Conservation (phyloP, 495 filamentous ascomycete genomes). For the Penicillium psychrofluorescens region DNA sequence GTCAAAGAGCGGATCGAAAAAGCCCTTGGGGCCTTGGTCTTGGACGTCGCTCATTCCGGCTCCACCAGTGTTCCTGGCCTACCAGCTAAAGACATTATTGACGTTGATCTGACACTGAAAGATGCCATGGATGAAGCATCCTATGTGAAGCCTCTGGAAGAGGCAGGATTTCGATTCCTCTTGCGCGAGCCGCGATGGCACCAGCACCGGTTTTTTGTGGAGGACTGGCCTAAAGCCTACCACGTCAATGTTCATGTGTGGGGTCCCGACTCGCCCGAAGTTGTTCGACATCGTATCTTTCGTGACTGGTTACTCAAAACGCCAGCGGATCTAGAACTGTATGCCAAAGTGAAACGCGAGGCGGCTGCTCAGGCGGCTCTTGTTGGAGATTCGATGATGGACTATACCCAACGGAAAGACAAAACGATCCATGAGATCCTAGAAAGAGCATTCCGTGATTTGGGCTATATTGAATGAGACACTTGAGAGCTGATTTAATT, state of each 20-base stretch:
- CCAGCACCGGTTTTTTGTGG: slow-evolving; percentile 37
- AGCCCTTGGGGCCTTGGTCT: slow-evolving; percentile 17
- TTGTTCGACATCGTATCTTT: slow-evolving; percentile 36
- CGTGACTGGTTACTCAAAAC: slow-evolving; percentile 36
- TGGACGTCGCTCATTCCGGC: slow-evolving; percentile 35
- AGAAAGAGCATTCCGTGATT: slow-evolving; percentile 24
- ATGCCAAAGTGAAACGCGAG: slow-evolving; percentile 32
- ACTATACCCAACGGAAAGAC: slow-evolving; percentile 37
- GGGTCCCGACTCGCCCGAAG: slow-evolving; percentile 33
- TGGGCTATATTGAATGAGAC: slow-evolving; percentile 13
- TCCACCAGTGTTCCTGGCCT: slow-evolving; percentile 45
- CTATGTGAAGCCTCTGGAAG: slow-evolving; percentile 37
- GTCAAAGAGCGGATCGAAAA: slow-evolving; percentile 22
- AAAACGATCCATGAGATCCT: slow-evolving; percentile 32
- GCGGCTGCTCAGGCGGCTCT: slow-evolving; percentile 17
- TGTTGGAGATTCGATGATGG: slow-evolving; percentile 23
- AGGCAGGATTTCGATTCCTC: slow-evolving; percentile 35
- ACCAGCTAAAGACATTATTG: slow-evolving; percentile 41
- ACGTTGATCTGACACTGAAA: slow-evolving; percentile 39
- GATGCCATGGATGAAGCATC: slow-evolving; percentile 27
- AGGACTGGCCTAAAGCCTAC: slow-evolving; percentile 16
- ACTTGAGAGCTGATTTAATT: too few species aligned
- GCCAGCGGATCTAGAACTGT: slow-evolving; percentile 28
- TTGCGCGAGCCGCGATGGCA: slow-evolving; percentile 40
- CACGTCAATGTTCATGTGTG: slow-evolving; percentile 42